A percentile compares a stretch with the other conserved stretches of the same genome.
phyloP scores from a whole-genome alignment of 805 yeast genomes.

The Lachancea quebecensis region DNA sequence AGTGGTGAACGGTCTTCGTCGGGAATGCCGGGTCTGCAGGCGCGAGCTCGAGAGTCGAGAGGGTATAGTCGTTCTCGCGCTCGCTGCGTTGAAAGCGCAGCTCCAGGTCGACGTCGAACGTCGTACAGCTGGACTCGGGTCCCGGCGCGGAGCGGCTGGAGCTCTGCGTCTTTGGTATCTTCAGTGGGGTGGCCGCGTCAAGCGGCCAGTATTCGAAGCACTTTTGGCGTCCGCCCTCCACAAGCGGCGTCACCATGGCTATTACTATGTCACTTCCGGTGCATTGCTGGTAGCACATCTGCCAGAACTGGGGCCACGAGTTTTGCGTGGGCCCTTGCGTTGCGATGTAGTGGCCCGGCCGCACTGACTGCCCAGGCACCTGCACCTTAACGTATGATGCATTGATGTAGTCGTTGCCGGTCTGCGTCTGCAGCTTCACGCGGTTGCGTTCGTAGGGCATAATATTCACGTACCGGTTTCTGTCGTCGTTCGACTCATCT shows the following conservation, averaged over 20 bases:
- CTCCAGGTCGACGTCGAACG: conserved; percentile 18
- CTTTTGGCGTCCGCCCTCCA: conserved; percentile 64
- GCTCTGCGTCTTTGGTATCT: conserved; percentile 3
- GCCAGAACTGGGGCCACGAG: conserved; percentile 87
- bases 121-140: conserved; percentile 19
- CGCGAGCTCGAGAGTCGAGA: conserved; percentile 19
- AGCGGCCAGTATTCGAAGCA: conserved; percentile 76
- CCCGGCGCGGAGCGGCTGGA: too few species aligned
- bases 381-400: conserved; percentile 58
- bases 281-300: conserved; percentile 58
- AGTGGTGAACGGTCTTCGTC: conserved; percentile 44
- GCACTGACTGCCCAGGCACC: conserved; percentile 18
- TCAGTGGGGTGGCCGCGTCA: conserved; percentile 9
- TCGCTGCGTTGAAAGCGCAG: conserved; percentile 17
- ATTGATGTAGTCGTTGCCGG: conserved; percentile 62
- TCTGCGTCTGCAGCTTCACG: conserved; percentile 34
- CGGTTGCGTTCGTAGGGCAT: conserved; percentile 60
- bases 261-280: conserved; percentile 52
- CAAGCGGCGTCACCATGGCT: conserved; percentile 70
- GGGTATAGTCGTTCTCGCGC: conserved; percentile 19
- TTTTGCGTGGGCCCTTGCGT: conserved; percentile 72
- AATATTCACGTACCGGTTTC: conserved; percentile 58
- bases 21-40: conserved; percentile 33
- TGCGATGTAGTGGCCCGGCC: conserved; percentile 46
- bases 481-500: conserved; percentile 20